phyloP scores from a whole-genome alignment of 1,139 yeast species.

The Diutina mesorugosa region DNA sequence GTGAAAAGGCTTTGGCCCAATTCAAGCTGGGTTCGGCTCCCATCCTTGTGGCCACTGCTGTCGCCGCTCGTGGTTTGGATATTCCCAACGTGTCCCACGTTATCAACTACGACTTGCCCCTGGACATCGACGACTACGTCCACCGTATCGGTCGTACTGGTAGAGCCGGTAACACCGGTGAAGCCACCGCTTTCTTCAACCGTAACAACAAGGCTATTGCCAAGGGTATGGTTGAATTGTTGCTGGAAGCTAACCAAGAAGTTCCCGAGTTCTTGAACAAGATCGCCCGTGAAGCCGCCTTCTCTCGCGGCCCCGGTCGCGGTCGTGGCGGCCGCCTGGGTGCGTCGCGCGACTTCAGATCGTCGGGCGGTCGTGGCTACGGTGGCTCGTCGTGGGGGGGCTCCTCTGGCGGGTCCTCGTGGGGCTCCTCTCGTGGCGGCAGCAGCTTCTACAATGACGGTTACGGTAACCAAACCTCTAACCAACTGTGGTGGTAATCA shows the following conservation, averaged over 20 bases:
- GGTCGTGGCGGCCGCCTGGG: slow-evolving; percentile 16
- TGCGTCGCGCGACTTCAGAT: slow-evolving; percentile 39
- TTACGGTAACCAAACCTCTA: slow-evolving; percentile 22
- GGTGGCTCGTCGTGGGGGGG: slow-evolving; percentile 1
- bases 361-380: slow-evolving; percentile 6
- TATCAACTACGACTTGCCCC: slow-evolving; percentile 91
- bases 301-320: slow-evolving; percentile 23
- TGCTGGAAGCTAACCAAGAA: slow-evolving; percentile 95
- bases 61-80: slow-evolving; percentile 98
- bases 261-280: slow-evolving; percentile 79
- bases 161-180: slow-evolving; percentile 99
- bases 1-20: slow-evolving; percentile 91
- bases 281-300: slow-evolving; percentile 66
- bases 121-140: slow-evolving; percentile 95
- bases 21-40: slow-evolving; percentile 84
- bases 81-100: slow-evolving; percentile 98
- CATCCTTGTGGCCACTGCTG: slow-evolving; percentile 94
- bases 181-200: slow-evolving; percentile 96
- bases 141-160: slow-evolving; percentile 99
- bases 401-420: slow-evolving; percentile 1
- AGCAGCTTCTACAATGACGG: slow-evolving; percentile 13
- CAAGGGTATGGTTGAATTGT: slow-evolving; percentile 77
- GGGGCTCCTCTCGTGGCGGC: slow-evolving; percentile 7
- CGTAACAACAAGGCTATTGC: slow-evolving; percentile 86
- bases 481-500: slow-evolving; percentile 30